A percentile compares a stretch with the other conserved stretches of the same genome.
phyloP scores from a whole-genome alignment of 2,329 filamentous ascomycete species.

The Endoconidiophora polonica region DNA sequence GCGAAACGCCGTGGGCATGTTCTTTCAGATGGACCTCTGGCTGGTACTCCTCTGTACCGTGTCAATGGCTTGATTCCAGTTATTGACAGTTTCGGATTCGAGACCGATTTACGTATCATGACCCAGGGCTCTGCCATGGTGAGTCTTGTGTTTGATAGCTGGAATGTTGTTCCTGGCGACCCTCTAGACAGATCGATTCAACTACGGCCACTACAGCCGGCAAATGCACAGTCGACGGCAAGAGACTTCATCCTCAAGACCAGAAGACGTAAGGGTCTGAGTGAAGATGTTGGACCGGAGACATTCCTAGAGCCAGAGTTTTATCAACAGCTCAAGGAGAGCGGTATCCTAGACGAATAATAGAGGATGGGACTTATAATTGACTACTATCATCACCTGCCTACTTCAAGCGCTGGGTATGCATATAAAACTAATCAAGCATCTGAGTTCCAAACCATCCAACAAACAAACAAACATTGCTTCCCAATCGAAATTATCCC shows the following conservation, averaged over 20 bases:
- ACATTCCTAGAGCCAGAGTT: constrained; percentile 95
- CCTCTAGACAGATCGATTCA: constrained; percentile 78
- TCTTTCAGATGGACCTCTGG: constrained; percentile 81
- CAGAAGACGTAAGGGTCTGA: constrained; percentile 75
- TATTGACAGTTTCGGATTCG: constrained; percentile 94
- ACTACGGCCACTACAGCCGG: constrained; percentile 71
- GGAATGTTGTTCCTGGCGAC: constrained; percentile 91
- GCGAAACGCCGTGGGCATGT: constrained; percentile 82
- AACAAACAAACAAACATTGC: too few species aligned
- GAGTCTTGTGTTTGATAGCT: constrained; percentile 84
- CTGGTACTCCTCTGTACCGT: constrained; percentile 83
- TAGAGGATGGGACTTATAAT: constrained; percentile 12
- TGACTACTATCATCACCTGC: too few species aligned
- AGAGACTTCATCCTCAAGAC: constrained; percentile 97
- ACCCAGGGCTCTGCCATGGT: constrained; percentile 86
- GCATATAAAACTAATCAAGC: too few species aligned
- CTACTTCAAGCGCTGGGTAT: too few species aligned
- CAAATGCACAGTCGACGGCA: constrained; percentile 73
- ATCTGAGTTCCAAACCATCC: too few species aligned
- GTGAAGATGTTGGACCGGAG: constrained; percentile 87
- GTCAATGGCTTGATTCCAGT: constrained; percentile 85
- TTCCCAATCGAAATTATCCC: too few species aligned
- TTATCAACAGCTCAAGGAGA: constrained; percentile 74
- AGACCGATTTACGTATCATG: constrained; percentile 91
- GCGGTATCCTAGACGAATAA: constrained; percentile 57